Evolutionary conservation across 495 filamentous ascomycete genomes (phyloP).

Genomic region (Penicillium ucsense): DNA sequence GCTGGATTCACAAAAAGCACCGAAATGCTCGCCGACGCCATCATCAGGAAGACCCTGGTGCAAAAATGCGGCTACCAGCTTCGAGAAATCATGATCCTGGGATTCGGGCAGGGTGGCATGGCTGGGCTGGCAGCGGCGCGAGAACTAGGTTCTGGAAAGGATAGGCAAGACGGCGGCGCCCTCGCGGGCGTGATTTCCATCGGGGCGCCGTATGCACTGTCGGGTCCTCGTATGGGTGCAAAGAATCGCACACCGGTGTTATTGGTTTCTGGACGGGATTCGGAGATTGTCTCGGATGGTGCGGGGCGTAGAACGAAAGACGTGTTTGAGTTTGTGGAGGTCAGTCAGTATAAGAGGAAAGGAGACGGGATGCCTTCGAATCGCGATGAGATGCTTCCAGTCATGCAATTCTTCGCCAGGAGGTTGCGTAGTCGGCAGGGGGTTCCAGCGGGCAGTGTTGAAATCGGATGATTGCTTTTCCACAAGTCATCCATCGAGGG

Average conservation of each 20-base stretch:
- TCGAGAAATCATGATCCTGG: constrained; percentile 66
- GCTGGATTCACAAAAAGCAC: constrained; percentile 57
- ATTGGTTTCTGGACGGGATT: constrained; percentile 56
- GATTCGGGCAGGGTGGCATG: constrained; percentile 84
- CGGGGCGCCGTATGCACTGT: constrained; percentile 58
- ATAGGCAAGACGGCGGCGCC: constrained; percentile 17
- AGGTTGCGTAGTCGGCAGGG: constrained; percentile 57
- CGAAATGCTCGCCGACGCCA: constrained; percentile 38
- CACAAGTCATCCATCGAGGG: no score
- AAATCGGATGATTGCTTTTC: constrained; percentile 27
- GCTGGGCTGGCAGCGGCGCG: constrained; percentile 52
- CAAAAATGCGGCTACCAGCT: constrained; percentile 59
- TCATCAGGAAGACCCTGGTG: constrained; percentile 54
- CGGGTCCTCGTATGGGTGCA: constrained; percentile 25
- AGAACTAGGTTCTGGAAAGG: constrained; percentile 13
- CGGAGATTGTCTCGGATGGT: constrained; percentile 50
- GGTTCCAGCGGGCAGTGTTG: constrained; percentile 50
- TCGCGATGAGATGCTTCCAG: constrained; percentile 79
- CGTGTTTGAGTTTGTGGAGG: constrained; percentile 62
- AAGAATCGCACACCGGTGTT: constrained; percentile 64
- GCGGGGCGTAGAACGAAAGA: constrained; percentile 52
- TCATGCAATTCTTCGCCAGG: constrained; percentile 87
- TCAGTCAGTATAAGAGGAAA: constrained; percentile 60
- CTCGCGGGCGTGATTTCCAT: constrained; percentile 63
- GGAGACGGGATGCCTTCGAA: constrained; percentile 79